phyloP scores from a whole-genome alignment of 2,329 filamentous ascomycete genomes.

The Colletotrichum filicis region DNA sequence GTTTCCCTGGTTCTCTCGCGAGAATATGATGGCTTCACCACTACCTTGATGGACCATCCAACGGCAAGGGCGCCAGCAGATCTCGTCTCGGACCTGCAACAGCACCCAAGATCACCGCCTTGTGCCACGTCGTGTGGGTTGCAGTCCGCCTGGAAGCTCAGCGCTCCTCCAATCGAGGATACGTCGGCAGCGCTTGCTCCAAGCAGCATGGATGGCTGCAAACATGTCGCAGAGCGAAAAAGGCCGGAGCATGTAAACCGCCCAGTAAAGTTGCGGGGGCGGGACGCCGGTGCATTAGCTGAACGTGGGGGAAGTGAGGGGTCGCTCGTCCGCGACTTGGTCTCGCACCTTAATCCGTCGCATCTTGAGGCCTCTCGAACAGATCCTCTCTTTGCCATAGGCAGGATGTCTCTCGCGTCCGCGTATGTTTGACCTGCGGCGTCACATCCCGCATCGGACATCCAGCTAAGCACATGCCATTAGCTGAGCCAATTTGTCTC shows the following conservation, averaged over 20 bases:
- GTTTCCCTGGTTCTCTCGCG: background rate
- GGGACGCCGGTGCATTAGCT: slow-evolving; percentile 40
- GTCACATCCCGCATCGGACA: slow-evolving; percentile 1
- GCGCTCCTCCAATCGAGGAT: slow-evolving; percentile 6
- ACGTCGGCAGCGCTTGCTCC: slow-evolving; percentile 16
- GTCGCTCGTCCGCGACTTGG: slow-evolving; percentile 24
- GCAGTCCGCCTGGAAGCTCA: background rate
- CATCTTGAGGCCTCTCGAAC: slow-evolving; percentile 24
- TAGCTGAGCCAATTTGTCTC: slow-evolving; percentile 1
- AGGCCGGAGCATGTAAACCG: background rate
- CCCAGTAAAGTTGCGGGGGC: slow-evolving; percentile 23
- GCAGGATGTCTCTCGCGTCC: background rate
- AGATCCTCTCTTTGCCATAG: slow-evolving; percentile 15
- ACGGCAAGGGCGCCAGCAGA: background rate
- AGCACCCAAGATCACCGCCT: background rate
- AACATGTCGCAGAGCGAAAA: slow-evolving; percentile 5
- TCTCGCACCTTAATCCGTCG: slow-evolving; percentile 29
- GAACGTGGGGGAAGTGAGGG: slow-evolving; percentile 47
- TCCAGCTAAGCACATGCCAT: slow-evolving; percentile 24
- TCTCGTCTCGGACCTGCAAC: background rate
- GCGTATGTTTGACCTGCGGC: slow-evolving; percentile 1
- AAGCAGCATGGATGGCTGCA: slow-evolving; percentile 13
- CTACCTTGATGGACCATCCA: background rate
- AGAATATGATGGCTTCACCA: background rate
- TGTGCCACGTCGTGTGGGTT: background rate